Conservation (phyloP, 306 rosid species). For the Corylus americana region DNA sequence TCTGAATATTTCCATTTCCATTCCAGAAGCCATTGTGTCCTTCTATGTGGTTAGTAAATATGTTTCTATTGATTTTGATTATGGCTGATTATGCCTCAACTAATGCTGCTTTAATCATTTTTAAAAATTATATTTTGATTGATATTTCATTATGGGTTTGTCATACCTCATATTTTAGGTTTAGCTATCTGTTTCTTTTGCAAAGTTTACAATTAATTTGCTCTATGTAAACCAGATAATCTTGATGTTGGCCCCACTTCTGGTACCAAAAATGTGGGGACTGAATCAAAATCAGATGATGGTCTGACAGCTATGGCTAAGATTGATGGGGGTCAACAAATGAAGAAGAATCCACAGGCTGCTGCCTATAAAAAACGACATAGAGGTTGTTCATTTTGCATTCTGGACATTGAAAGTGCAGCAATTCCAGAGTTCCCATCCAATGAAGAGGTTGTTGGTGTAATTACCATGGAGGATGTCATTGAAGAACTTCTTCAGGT, state of each 20-base stretch:
- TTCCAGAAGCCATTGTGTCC: neutral
- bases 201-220: slow-evolving; percentile 23
- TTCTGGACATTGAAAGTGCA: slow-evolving; percentile 78
- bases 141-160: neutral
- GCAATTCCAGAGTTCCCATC: slow-evolving; percentile 73
- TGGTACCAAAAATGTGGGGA: slow-evolving; percentile 41
- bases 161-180: neutral
- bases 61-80: neutral
- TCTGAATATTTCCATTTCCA: neutral
- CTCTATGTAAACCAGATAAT: slow-evolving; percentile 30
- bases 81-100: neutral
- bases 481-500: slow-evolving; percentile 99
- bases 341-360: slow-evolving; percentile 62
- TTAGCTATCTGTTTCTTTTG: neutral
- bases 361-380: slow-evolving; percentile 84
- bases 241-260: slow-evolving; percentile 24
- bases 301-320: slow-evolving; percentile 34
- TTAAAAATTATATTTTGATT: neutral
- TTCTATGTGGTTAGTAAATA: neutral
- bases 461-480: slow-evolving; percentile 97
- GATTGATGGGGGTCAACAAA: slow-evolving; percentile 44
- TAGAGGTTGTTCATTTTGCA: slow-evolving; percentile 89
- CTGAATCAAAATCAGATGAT: slow-evolving; percentile 40
- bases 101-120: neutral
- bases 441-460: slow-evolving; percentile 89